Evolutionary conservation across 768 basidiomycete genomes (phyloP).

Genomic region (Kockovaella imperatae): DNA sequence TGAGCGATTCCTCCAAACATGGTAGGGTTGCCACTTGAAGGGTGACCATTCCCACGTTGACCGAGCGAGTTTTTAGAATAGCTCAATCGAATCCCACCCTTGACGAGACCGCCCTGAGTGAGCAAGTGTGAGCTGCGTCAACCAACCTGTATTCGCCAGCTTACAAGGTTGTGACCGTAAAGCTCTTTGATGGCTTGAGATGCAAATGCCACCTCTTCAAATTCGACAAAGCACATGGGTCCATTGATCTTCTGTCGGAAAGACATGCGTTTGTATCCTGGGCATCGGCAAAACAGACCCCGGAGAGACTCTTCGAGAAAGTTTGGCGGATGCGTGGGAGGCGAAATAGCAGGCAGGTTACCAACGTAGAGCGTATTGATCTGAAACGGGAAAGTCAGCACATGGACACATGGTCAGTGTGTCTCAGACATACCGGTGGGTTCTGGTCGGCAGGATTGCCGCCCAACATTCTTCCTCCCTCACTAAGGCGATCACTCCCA

Average conservation of each 20-base stretch:
- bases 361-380: conserved; percentile 99
- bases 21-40: conserved; percentile 13
- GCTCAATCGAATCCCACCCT: conserved; percentile 91
- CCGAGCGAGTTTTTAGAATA: conserved; percentile 99
- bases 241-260: conserved; percentile 96
- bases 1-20: conserved; percentile 34
- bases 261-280: conserved; percentile 83
- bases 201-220: conserved; percentile 79
- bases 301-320: conserved; percentile 80
- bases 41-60: conserved; percentile 37
- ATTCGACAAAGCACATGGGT: conserved; percentile 99
- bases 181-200: conserved; percentile 80
- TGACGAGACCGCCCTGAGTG: conserved; percentile 67
- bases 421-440: conserved; percentile 60
- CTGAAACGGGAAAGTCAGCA: conserved; percentile 41
- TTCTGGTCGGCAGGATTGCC: conserved; percentile 68
- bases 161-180: conserved; percentile 73
- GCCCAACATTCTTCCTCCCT: conserved; percentile 16
- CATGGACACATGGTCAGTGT: not conserved
- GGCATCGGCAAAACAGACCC: conserved; percentile 66
- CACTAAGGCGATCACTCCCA: conserved; percentile 25
- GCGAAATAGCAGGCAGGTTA: conserved; percentile 76
- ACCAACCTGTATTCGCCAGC: conserved; percentile 4
- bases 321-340: conserved; percentile 60
- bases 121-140: conserved; percentile 1